Evolutionary conservation across 2,329 filamentous ascomycete species (phyloP).

Genomic region (Rachicladosporium sp.): DNA sequence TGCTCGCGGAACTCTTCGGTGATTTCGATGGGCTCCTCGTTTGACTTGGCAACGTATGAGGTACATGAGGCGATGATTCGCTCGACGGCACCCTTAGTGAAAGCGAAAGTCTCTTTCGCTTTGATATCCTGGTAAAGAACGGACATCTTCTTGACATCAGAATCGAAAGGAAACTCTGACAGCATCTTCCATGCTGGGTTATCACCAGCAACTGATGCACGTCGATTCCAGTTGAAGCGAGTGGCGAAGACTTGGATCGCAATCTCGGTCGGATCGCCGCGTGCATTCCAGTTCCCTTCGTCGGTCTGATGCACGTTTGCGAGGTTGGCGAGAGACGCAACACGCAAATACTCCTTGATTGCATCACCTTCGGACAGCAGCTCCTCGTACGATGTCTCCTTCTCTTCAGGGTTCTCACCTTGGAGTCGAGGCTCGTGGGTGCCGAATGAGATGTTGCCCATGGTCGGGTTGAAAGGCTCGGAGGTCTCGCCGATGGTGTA

Average conservation of each 20-base stretch:
- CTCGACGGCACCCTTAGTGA: conserved; percentile 59
- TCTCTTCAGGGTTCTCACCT: conserved; percentile 6
- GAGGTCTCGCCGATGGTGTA: conserved; percentile 46
- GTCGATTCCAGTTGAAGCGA: conserved; percentile 39
- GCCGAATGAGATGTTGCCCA: conserved; percentile 43
- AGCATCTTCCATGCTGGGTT: conserved; percentile 44
- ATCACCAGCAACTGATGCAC: conserved; percentile 29
- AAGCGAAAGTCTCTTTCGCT: conserved; percentile 31
- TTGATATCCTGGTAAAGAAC: conserved; percentile 57
- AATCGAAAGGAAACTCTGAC: conserved; percentile 63
- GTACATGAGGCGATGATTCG: conserved; percentile 53
- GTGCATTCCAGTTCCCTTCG: conserved; percentile 48
- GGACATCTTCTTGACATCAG: conserved; percentile 64
- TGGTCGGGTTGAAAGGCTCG: conserved; percentile 47
- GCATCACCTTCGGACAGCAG: conserved; percentile 11
- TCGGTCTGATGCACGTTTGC: conserved; percentile 47
- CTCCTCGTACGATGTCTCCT: conserved; percentile 6
- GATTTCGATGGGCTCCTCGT: conserved; percentile 35
- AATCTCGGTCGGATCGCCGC: conserved; percentile 60
- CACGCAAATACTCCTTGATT: conserved; percentile 43
- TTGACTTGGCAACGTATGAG: conserved; percentile 19
- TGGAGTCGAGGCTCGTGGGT: conserved; percentile 7
- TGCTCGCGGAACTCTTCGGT: conserved; percentile 40
- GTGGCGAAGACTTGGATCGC: conserved; percentile 63
- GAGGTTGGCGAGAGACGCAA: conserved; percentile 54